These are phyloP conservation scores for Scutellaria galericulata DNA, from an alignment of 257 asterid species.

Conservation along the genomic window DNA sequence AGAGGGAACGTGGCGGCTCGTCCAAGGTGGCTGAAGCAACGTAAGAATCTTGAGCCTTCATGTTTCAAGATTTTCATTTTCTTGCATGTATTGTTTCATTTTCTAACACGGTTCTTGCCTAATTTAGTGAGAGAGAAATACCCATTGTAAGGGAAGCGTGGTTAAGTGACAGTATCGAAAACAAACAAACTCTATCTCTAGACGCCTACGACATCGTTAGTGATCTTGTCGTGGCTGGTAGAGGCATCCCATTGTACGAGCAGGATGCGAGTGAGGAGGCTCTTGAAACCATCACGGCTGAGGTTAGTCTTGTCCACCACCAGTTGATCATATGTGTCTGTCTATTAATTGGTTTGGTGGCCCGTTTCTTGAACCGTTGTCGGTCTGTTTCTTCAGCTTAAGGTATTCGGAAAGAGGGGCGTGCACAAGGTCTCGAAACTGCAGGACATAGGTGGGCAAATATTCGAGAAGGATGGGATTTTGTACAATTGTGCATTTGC, in stretches of 20 bases:
- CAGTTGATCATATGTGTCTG: not conserved
- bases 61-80: not conserved
- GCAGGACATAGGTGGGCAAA: slow-evolving; percentile 70
- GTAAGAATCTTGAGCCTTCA: slow-evolving; percentile 43
- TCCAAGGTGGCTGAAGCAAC: slow-evolving; percentile 76
- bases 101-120: not conserved
- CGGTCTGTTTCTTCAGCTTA: slow-evolving; percentile 51
- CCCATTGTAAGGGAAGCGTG: slow-evolving; percentile 82
- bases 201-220: slow-evolving; percentile 66
- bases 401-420: slow-evolving; percentile 81
- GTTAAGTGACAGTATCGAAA: slow-evolving; percentile 71
- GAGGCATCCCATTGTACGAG: slow-evolving; percentile 64
- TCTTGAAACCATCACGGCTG: slow-evolving; percentile 60
- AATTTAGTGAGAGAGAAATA: slow-evolving; percentile 67
- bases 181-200: slow-evolving; percentile 52
- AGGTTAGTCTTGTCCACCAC: slow-evolving; percentile 41
- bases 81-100: not conserved
- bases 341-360: not conserved
- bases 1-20: slow-evolving; percentile 83
- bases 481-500: slow-evolving; percentile 78
- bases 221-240: slow-evolving; percentile 65
- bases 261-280: slow-evolving; percentile 70
- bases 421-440: slow-evolving; percentile 82
- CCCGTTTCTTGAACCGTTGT: not conserved
- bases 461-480: slow-evolving; percentile 74